phyloP scores from a whole-genome alignment of 1,139 yeast species.

The Fermentozyma sake region DNA sequence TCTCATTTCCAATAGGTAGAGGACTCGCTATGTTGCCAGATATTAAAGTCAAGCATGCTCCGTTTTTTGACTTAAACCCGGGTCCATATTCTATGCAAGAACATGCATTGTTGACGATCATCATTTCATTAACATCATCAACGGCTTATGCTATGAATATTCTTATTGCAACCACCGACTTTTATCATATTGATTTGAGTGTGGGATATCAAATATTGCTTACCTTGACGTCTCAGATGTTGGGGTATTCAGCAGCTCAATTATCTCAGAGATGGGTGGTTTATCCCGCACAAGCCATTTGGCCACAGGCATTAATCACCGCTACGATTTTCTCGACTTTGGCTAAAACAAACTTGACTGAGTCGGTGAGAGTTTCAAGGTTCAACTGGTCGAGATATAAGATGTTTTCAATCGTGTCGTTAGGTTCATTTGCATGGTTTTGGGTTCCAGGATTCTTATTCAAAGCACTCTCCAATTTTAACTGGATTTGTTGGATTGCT shows the following conservation, averaged over 20 bases:
- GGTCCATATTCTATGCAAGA: conserved; percentile 19
- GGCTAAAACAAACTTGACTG: conserved; percentile 12
- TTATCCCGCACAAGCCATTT: conserved; percentile 19
- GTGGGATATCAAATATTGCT: conserved; percentile 22
- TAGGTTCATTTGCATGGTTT: conserved; percentile 16
- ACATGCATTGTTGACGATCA: conserved; percentile 15
- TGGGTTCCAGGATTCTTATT: conserved; percentile 18
- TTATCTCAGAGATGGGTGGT: conserved; percentile 20
- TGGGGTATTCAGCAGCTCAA: conserved; percentile 21
- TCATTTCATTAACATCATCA: conserved; percentile 14
- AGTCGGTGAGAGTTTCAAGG: conserved; percentile 10
- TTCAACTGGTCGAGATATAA: conserved; percentile 16
- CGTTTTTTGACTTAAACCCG: conserved; percentile 33
- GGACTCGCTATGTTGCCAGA: conserved; percentile 18
- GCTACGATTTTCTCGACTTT: conserved; percentile 21
- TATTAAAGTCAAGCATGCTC: conserved; percentile 14
- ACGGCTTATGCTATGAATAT: conserved; percentile 17
- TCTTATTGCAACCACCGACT: conserved; percentile 18
- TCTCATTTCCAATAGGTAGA: conserved; percentile 21
- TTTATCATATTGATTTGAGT: conserved; percentile 37
- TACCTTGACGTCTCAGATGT: conserved; percentile 15
- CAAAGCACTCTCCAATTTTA: conserved; percentile 22
- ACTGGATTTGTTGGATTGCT: conserved; percentile 40
- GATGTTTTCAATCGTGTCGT: conserved; percentile 15
- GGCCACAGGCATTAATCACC: conserved; percentile 23